Conservation (phyloP, 441 rosid genomes). For the Daphne laureola region DNA sequence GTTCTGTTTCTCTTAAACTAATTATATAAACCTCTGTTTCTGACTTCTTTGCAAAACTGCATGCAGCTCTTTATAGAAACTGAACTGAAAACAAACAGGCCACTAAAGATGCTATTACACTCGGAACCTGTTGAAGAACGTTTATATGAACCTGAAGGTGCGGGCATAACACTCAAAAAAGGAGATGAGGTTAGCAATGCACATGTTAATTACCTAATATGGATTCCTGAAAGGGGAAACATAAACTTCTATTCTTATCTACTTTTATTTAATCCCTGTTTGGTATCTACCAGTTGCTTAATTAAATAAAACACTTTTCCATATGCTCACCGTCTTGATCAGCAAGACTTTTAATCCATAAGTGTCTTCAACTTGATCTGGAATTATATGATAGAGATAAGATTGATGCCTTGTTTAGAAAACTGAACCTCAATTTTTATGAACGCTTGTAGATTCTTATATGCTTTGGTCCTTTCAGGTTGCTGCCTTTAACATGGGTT, state of each 20-base stretch:
- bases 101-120: slow-evolving; percentile 50
- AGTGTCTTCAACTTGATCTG: no score
- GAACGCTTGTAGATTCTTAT: neutral
- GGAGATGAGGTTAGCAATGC: slow-evolving; percentile 69
- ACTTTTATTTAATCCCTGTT: no score
- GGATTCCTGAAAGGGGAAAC: neutral
- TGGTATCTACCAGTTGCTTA: no score
- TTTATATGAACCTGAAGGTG: slow-evolving; percentile 65
- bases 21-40: neutral
- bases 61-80: slow-evolving; percentile 80
- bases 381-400: neutral
- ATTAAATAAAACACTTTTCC: no score
- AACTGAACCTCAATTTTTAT: neutral
- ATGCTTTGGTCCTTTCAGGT: slow-evolving; percentile 37
- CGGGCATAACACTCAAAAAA: slow-evolving; percentile 57
- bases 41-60: slow-evolving; percentile 3
- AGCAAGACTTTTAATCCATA: no score
- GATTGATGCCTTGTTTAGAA: no score
- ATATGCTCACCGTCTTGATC: no score
- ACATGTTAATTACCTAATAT: neutral
- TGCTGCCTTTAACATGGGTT: slow-evolving; percentile 89
- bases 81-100: slow-evolving; percentile 70
- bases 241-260: no score
- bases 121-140: slow-evolving; percentile 64
- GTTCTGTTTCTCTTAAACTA: no score